A percentile compares a stretch with the other conserved stretches of the same genome.
These are phyloP conservation scores for Amphirosellinia nigrospora DNA, from an alignment of 495 filamentous ascomycete species.

Conservation along the genomic window DNA sequence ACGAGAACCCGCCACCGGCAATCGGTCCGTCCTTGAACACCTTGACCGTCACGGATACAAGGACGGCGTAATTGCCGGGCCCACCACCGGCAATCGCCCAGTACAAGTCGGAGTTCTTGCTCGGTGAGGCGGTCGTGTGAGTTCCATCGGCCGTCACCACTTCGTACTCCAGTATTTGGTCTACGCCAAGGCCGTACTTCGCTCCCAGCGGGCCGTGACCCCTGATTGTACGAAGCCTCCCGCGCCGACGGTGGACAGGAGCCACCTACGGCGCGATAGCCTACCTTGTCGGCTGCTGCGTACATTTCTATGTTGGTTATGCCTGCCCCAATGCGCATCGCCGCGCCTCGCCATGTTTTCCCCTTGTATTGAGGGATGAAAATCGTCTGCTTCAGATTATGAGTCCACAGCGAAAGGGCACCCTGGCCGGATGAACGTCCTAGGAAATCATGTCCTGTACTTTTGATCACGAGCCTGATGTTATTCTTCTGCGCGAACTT, in stretches of 20 bases:
- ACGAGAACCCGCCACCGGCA: conserved; percentile 15
- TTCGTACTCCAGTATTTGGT: conserved; percentile 50
- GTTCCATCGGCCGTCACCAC: conserved; percentile 57
- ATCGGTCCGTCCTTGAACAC: conserved; percentile 36
- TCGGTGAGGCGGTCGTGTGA: conserved; percentile 50
- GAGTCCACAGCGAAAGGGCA: conserved; percentile 63
- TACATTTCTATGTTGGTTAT: conserved; percentile 56
- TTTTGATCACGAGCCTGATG: conserved; percentile 46
- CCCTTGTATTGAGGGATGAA: conserved; percentile 41
- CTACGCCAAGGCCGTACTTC: conserved; percentile 53
- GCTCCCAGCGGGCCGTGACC: conserved; percentile 51
- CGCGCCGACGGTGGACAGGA: conserved; percentile 27
- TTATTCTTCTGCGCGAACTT: conserved; percentile 48
- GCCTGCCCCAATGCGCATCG: conserved; percentile 61
- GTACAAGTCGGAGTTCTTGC: conserved; percentile 58
- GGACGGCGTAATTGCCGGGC: conserved; percentile 57
- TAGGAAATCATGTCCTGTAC: conserved; percentile 49
- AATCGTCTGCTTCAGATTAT: conserved; percentile 56
- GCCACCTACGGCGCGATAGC: conserved; percentile 29
- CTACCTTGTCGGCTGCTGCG: background rate
- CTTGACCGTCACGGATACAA: conserved; percentile 48
- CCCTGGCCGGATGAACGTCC: conserved; percentile 56
- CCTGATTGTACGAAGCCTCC: conserved; percentile 51
- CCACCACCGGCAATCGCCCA: conserved; percentile 64
- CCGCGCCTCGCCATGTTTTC: conserved; percentile 47